Conservation (phyloP, 2,329 filamentous ascomycete genomes). For the Fusarium redolens region DNA sequence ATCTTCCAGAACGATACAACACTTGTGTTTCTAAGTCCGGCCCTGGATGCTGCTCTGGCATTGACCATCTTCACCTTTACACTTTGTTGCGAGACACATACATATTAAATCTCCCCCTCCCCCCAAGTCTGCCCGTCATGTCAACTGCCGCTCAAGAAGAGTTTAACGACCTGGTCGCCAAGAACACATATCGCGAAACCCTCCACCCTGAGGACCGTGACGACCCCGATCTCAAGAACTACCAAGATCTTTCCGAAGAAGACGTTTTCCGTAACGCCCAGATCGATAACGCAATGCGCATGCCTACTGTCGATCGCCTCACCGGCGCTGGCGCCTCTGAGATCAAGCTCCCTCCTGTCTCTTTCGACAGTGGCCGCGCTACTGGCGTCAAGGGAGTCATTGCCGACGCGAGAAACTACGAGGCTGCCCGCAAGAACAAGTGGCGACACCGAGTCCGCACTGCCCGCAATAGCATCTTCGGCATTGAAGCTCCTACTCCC, state of each 20-base stretch:
- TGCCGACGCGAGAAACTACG: slow-evolving; percentile 82
- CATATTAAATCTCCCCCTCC: slow-evolving; percentile 41
- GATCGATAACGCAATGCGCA: slow-evolving; percentile 74
- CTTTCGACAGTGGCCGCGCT: slow-evolving; percentile 75
- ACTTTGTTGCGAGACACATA: slow-evolving; percentile 36
- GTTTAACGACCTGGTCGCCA: slow-evolving; percentile 71
- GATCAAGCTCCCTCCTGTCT: slow-evolving; percentile 70
- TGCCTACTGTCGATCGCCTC: slow-evolving; percentile 61
- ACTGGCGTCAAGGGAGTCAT: slow-evolving; percentile 91
- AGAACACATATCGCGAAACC: slow-evolving; percentile 59
- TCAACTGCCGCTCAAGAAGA: slow-evolving; percentile 73
- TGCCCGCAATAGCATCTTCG: slow-evolving; percentile 67
- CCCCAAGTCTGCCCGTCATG: slow-evolving; percentile 56
- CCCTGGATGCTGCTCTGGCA: slow-evolving; percentile 34
- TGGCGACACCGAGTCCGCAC: slow-evolving; percentile 64
- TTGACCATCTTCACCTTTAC: slow-evolving; percentile 32
- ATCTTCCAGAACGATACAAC: slow-evolving; percentile 49
- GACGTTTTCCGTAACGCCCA: slow-evolving; percentile 63
- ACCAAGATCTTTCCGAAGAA: slow-evolving; percentile 68
- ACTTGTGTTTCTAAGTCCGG: slow-evolving; percentile 36
- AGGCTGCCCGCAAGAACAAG: slow-evolving; percentile 70
- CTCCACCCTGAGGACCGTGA: slow-evolving; percentile 70
- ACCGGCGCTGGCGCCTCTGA: slow-evolving; percentile 57
- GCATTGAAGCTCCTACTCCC: slow-evolving; percentile 50
- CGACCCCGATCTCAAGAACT: slow-evolving; percentile 58